Evolutionary conservation across 495 filamentous ascomycete species (phyloP), one percentile per base, ranked within the genome.

Genomic region (Clavariopsis aquatica): DNA sequence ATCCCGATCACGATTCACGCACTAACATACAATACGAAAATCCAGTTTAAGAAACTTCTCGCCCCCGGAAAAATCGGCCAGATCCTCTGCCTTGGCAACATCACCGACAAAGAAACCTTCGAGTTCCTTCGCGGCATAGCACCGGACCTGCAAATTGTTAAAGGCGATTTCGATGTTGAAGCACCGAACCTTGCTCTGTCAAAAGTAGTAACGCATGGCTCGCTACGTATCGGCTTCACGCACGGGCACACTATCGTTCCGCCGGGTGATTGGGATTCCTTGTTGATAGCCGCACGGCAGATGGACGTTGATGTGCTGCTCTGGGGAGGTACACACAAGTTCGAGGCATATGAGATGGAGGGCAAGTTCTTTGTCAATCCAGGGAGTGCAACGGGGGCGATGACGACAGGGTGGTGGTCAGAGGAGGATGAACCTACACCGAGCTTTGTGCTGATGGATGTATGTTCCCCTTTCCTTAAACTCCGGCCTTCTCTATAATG

Each of bases 391-490:
- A 95, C 91, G 9, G 92, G 92, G 12, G 92, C 92, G 0, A 84
- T 92, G 73, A 87, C 85, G 46, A 87, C 86, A 0, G 89, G 87
- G 45, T 90, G 80, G 81, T 84, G 79, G 82, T 81, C 77, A 53
- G 85, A 86, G 19, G 87, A 83, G 20, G 93, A 96, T 73, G 91
- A 95, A 38, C 89, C 89, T 60, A 87, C 87, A 58, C 94, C 94
- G 52, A 98, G 95, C 73, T 99, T 99, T 77, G 96, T 94, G 75
- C 77, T 99, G 77, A 98, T 99, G 94, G 95, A 99, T 84, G 94
- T 97, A 73, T 47, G 52, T 61, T 28, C 31, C 28, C 20, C 27
- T n/a, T 13, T 29, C n/a, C 26, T 24, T 36, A 9, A 22, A 26
- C 17, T 17, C 9, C 12, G 56, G 13, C 4, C 38, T 28, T 17